Base-by-base conservation (phyloP, 495 filamentous ascomycete species). In the Penicillium pulvis region DNA sequence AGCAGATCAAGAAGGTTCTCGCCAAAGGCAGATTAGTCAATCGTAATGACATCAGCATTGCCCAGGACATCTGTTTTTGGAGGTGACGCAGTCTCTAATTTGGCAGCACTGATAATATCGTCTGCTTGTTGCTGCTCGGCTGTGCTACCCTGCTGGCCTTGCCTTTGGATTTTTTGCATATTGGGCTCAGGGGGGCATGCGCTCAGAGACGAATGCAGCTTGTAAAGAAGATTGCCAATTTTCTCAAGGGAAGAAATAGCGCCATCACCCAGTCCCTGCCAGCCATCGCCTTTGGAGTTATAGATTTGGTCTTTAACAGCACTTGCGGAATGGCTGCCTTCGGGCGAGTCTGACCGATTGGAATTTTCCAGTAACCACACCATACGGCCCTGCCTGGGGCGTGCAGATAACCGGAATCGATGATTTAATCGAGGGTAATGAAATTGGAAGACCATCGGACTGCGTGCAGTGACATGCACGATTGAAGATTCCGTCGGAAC, bases 241-340 rank as follows among this genome's bases (percentile, higher is more conserved):
- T 72, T 72, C 7, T 73, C 67, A 48, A 71, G 49, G 8, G 68
- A 56, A 11, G 77, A 72, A 41, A 77, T 68, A 49, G 72, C 75
- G 10, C 79, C 79, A 48, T 74, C 75, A 1, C 74, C 77, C 11
- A 80, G 65, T n/a, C 80, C 80, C 49, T 66, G 70, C 80, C 80
- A 83, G 19, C 77, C 78, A 35, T 78, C 62, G 36, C 79, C 79
- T 43, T 73, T 76, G 5, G 75, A 73, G 30, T 73, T 72, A 53
- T 73, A 77, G 10, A 82, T 50, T 23, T 62, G 71, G 36, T 75
- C 71, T 31, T 61, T 62, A 1, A 77, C 58, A 2, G 47, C 59
- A 16, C 43, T 43, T 54, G 54, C 56, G 23, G 72, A 39, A 20
- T 66, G 62, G 16, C 54, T 54, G 24, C 56, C 58, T 9, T 61